Base-by-base conservation (phyloP, 441 rosid species). In the Jatropha multifida region DNA sequence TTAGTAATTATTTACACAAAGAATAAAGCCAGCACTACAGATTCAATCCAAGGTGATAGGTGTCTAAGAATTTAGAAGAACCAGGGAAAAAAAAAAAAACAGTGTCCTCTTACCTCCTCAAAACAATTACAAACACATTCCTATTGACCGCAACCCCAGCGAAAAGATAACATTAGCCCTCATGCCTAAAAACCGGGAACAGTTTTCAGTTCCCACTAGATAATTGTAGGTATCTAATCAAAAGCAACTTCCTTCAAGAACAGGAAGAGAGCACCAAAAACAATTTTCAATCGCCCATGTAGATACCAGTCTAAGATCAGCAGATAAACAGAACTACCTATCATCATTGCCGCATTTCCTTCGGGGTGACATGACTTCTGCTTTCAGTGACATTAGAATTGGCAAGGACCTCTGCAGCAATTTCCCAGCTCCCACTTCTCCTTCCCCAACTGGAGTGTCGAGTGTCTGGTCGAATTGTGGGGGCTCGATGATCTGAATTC, bases 361-460 rank as follows among this genome's bases (percentile, higher is more conserved):
- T 87, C 17, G 85, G 80, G 55, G 89, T 74, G 56, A 74, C 69
- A 73, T 85, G 81, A 85, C 82, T 83, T 89, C 90, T 90, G 77
- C 80, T 84, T 71, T 91, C 97, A 0, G 85, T 81, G 5, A 83
- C 86, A 5, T 80, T 78, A 54, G 93, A 89, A 79, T 86, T 86
- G 20, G 83, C 86, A 1, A 83, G 81, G n/a, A 80, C 82, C 2
- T 92, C 94, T 0, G 90, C 69, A 23, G 93, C 86, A 26, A 86
- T 86, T 76, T 93, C 97, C 84, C 92, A 88, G 82, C 87, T 82
- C 66, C 89, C 88, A 72, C 88, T 89, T 90, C 92, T 90, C 81
- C 88, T 80, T 78, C 89, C 96, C 93, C 88, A 84, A 74, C 93
- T 90, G 32, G 90, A 84, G 20, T 89, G 90, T 71, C 97, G 80